These are phyloP conservation scores for Zymoseptoria ardabiliae DNA, from an alignment of 2,329 filamentous ascomycete genomes.

Conservation along the genomic window DNA sequence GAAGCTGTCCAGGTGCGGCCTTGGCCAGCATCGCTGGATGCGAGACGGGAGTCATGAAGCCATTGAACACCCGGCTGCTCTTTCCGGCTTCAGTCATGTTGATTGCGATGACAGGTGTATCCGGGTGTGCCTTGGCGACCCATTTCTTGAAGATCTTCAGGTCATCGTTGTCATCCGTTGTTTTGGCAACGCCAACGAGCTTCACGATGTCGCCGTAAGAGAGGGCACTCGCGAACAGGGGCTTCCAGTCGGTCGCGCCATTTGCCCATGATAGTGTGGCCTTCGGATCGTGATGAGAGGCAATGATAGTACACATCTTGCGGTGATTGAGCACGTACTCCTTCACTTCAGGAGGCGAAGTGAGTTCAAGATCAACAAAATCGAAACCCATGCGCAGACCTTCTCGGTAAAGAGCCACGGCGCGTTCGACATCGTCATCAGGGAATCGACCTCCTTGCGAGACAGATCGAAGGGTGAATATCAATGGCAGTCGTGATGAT, in stretches of 20 bases:
- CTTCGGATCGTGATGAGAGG: conserved; percentile 86
- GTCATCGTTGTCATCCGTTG: conserved; percentile 77
- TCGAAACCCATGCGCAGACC: conserved; percentile 81
- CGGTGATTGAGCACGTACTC: conserved; percentile 45
- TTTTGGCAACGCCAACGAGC: conserved; percentile 73
- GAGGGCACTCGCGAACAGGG: conserved; percentile 80
- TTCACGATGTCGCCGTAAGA: conserved; percentile 93
- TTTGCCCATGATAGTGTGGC: conserved; percentile 79
- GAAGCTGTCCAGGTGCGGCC: conserved; percentile 88
- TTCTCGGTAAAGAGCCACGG: conserved; percentile 65
- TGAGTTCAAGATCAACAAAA: conserved; percentile 89
- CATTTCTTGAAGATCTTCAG: conserved; percentile 72
- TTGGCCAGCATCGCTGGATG: conserved; percentile 86
- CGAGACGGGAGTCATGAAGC: conserved; percentile 89
- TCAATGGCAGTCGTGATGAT: conserved; percentile 66
- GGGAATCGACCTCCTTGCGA: conserved; percentile 85
- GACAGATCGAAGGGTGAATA: conserved; percentile 83
- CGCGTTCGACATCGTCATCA: conserved; percentile 57
- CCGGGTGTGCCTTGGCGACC: conserved; percentile 62
- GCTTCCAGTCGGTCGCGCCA: conserved; percentile 62
- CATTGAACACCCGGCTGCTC: conserved; percentile 81
- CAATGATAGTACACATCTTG: conserved; percentile 76
- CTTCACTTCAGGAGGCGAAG: conserved; percentile 70
- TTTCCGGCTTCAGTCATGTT: conserved; percentile 91
- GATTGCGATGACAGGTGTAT: conserved; percentile 79